phyloP scores from a whole-genome alignment of 371 early-diverging fungal genomes.

The Lichtheimia ramosa region DNA sequence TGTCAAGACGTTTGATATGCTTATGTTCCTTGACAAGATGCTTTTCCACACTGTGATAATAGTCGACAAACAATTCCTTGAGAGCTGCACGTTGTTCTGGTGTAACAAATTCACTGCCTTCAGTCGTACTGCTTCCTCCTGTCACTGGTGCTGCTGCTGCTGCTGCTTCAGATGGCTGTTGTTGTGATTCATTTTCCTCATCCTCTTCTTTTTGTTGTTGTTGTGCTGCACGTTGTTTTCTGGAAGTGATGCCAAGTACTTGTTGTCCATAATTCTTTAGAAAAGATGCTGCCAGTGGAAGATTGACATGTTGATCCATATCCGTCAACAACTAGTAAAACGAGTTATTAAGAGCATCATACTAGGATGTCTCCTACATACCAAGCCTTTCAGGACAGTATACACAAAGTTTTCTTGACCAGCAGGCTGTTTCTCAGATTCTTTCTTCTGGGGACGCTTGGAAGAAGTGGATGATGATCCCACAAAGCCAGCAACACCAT shows the following conservation, averaged over 20 bases:
- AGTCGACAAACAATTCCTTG: conserved; percentile 60
- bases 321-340: conserved; percentile 42
- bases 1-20: conserved; percentile 72
- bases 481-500: conserved; percentile 58
- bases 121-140: conserved; percentile 11
- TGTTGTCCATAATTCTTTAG: conserved; percentile 67
- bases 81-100: conserved; percentile 55
- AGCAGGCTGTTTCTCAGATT: conserved; percentile 15
- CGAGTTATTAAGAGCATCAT: not conserved
- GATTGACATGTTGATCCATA: conserved; percentile 62
- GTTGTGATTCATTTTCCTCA: conserved; percentile 3
- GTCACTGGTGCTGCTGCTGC: conserved; percentile 3
- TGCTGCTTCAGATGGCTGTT: not conserved
- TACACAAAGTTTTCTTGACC: conserved; percentile 33
- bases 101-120: conserved; percentile 36
- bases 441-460: conserved; percentile 19
- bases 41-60: conserved; percentile 63
- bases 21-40: conserved; percentile 78
- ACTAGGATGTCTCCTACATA: not conserved
- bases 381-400: conserved; percentile 39
- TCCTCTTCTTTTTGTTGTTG: conserved; percentile 42
- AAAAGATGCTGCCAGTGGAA: conserved; percentile 78
- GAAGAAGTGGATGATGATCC: conserved; percentile 18
- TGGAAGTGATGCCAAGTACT: conserved; percentile 52
- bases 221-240: conserved; percentile 51